A percentile compares a stretch with the other conserved stretches of the same genome.
Conservation (phyloP, 495 filamentous ascomycete species). For the Podospora conica region DNA sequence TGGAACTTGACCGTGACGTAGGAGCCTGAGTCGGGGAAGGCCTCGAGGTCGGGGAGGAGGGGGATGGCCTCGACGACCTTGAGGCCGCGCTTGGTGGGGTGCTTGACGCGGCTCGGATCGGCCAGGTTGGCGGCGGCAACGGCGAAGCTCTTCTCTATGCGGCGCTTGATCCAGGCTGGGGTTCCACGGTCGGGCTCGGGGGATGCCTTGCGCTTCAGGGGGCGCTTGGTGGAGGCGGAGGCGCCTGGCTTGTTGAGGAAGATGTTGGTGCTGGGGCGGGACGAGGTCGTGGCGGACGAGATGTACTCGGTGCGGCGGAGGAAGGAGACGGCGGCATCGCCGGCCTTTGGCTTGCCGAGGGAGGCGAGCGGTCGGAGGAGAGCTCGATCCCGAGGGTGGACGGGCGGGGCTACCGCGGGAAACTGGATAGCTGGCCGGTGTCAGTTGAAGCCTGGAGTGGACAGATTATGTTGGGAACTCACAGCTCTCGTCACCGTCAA, state of each 20-base stretch:
- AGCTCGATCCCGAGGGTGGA: slow-evolving; percentile 75
- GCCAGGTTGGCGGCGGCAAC: slow-evolving; percentile 59
- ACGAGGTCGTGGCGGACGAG: slow-evolving; percentile 51
- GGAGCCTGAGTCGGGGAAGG: slow-evolving; percentile 77
- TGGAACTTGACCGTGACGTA: slow-evolving; percentile 87
- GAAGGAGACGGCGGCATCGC: slow-evolving; percentile 75
- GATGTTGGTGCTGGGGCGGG: slow-evolving; percentile 17
- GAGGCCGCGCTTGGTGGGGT: slow-evolving; percentile 75
- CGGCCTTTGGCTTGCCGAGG: slow-evolving; percentile 66
- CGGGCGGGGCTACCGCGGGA: slow-evolving; percentile 56
- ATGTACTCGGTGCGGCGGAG: slow-evolving; percentile 95
- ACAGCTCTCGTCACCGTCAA: slow-evolving; percentile 95
- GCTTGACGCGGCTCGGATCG: slow-evolving; percentile 68
- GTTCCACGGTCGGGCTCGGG: slow-evolving; percentile 57
- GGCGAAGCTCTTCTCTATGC: slow-evolving; percentile 81
- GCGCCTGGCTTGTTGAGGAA: slow-evolving; percentile 36
- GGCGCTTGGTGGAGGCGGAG: slow-evolving; percentile 28
- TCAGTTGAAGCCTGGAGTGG: not conserved
- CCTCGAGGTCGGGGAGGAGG: slow-evolving; percentile 79
- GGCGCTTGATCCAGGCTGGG: slow-evolving; percentile 72
- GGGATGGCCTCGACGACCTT: slow-evolving; percentile 75
- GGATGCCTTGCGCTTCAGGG: slow-evolving; percentile 37
- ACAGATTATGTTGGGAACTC: slow-evolving; percentile 33
- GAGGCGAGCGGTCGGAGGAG: slow-evolving; percentile 74
- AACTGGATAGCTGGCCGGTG: slow-evolving; percentile 66